Evolutionary conservation across 2,329 filamentous ascomycete genomes (phyloP).

Genomic region (Fusarium pininemorale): DNA sequence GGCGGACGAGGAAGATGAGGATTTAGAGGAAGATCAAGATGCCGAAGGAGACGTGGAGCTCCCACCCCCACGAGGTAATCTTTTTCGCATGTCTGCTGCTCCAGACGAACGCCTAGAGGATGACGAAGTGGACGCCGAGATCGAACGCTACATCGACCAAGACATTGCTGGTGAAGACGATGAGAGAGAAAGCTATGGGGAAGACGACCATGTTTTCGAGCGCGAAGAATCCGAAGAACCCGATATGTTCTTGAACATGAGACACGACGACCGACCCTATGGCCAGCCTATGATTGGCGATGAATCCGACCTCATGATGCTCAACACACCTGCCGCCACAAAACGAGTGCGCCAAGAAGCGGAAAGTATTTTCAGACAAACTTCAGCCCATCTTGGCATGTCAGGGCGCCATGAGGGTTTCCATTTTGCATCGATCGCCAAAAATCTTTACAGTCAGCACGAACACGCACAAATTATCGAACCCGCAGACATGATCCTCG

Average conservation of each 20-base stretch:
- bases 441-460: slow-evolving; percentile 68
- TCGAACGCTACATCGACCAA: slow-evolving; percentile 49
- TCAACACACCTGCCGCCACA: slow-evolving; percentile 64
- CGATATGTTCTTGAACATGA: slow-evolving; percentile 62
- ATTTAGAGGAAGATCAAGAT: slow-evolving; percentile 45
- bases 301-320: slow-evolving; percentile 63
- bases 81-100: slow-evolving; percentile 45
- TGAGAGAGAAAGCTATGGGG: slow-evolving; percentile 50
- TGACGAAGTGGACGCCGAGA: slow-evolving; percentile 48
- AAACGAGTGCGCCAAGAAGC: slow-evolving; percentile 64
- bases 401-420: slow-evolving; percentile 62
- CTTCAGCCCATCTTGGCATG: slow-evolving; percentile 56
- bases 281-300: slow-evolving; percentile 54
- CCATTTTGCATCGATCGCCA: slow-evolving; percentile 75
- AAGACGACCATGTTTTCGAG: slow-evolving; percentile 52
- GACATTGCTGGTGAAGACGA: slow-evolving; percentile 51
- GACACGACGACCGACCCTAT: slow-evolving; percentile 52
- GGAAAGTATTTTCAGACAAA: slow-evolving; percentile 64
- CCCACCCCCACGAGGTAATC: slow-evolving; percentile 44
- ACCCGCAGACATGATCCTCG: slow-evolving; percentile 74
- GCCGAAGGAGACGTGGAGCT: slow-evolving; percentile 49
- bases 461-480: slow-evolving; percentile 72
- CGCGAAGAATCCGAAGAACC: slow-evolving; percentile 53
- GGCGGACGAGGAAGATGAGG: slow-evolving; percentile 44
- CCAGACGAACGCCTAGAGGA: slow-evolving; percentile 30